Evolutionary conservation across 371 early-diverging fungal species (phyloP), one percentile per base, ranked within the genome.

Genomic region (Umbelopsis sp.): DNA sequence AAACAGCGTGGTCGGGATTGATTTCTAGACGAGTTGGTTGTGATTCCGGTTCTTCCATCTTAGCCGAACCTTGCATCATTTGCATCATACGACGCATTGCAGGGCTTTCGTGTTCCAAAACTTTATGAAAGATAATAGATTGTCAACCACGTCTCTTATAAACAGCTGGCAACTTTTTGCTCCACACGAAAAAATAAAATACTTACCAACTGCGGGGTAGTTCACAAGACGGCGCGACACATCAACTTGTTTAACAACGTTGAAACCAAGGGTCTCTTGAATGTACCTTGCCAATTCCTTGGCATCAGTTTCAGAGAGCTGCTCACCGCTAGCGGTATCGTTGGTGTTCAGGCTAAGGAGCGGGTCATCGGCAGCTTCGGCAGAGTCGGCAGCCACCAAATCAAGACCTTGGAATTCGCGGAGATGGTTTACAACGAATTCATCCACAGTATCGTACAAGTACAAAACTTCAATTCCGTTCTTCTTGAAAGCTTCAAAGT

Each of bases 381-480:
- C 82, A 11, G 92, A 89, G 69, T 92, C 95, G 41, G 96, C 92
- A 20, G 93, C 89, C 29, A 96, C 90, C 46, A 99, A 79, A 57
- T 88, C 85, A 65, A 91, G 79, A 66, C 92, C 93, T 24, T 93
- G 86, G 76, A 89, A 96, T 66, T 89, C 85, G 24, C 77, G 82
- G 22, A 98, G 72, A 32, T 85, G 86, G 65, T 87, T 89, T 67
- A 95, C 86, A 65, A 97, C 91, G 77, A 96, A 96, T 76, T 99
- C 98, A 76, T 99, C 97, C 2, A 93, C 86, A 11, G 92, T 79
- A 50, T 97, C 94, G 75, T 89, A 91, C 74, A 95, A 71, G 74
- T 91, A 85, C 73, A 99, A 78, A 5, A 99, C 65, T 69, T 93
- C 91, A 41, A 89, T 76, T 53, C 82, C 88, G 66, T 88, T 88